Percentiles rank a stretch among this genome's conserved stretches.
These are phyloP conservation scores for Diplogelasinospora grovesii DNA, from an alignment of 495 filamentous ascomycete genomes.

Conservation along the genomic window DNA sequence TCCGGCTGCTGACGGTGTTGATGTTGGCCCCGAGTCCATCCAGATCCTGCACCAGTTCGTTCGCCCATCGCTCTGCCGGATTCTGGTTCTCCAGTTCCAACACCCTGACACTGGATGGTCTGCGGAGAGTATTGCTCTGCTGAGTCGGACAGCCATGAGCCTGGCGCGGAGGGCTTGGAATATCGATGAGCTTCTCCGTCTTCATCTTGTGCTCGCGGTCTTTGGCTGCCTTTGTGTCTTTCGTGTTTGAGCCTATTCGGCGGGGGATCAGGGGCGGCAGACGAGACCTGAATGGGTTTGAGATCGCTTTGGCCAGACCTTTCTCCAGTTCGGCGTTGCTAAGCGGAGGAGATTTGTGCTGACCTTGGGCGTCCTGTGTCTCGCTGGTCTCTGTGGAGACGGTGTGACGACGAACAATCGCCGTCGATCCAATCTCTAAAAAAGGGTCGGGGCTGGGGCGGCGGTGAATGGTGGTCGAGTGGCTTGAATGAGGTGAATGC, in stretches of 20 bases:
- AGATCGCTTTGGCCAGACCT: slow-evolving; percentile 16
- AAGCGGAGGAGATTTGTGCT: background rate
- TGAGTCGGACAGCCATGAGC: slow-evolving; percentile 1
- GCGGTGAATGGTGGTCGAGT: slow-evolving; percentile 6
- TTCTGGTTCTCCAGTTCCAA: slow-evolving; percentile 14
- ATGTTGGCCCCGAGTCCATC: slow-evolving; percentile 9
- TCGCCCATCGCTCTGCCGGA: slow-evolving; percentile 14
- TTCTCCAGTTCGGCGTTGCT: slow-evolving; percentile 8
- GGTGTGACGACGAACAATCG: no score
- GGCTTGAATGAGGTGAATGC: slow-evolving; percentile 5
- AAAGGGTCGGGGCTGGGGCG: slow-evolving; percentile 20
- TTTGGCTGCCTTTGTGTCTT: background rate
- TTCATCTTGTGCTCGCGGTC: background rate
- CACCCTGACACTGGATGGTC: slow-evolving; percentile 7
- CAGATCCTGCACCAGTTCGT: slow-evolving; percentile 14
- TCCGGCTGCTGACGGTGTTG: background rate
- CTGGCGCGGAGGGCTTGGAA: slow-evolving; percentile 2
- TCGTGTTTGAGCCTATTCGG: slow-evolving; percentile 3
- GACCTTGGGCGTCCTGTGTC: background rate
- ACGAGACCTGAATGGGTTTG: no score
- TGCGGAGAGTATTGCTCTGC: background rate
- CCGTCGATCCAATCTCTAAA: slow-evolving; percentile 25
- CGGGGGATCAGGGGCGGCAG: slow-evolving; percentile 12
- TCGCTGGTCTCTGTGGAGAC: background rate
- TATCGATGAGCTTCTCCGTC: background rate